These are phyloP conservation scores for Neopestalotiopsis rosae DNA, from an alignment of 2,329 filamentous ascomycete species.

Conservation along the genomic window DNA sequence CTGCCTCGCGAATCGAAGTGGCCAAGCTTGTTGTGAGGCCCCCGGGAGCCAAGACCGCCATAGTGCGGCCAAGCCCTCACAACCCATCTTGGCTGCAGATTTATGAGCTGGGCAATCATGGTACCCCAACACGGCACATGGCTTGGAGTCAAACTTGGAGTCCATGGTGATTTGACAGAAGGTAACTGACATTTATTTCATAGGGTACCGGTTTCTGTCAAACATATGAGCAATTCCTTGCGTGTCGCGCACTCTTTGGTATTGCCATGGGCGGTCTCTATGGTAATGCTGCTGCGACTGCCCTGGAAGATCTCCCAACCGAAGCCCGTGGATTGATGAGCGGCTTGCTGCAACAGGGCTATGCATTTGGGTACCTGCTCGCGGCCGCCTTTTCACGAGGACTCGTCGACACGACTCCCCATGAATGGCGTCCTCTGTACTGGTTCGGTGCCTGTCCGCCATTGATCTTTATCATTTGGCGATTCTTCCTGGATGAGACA, in stretches of 20 bases:
- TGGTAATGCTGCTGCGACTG: constrained; percentile 80
- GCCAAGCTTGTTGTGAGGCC: background rate
- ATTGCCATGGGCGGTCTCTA: constrained; percentile 83
- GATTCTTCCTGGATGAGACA: constrained; percentile 80
- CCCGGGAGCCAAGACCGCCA: constrained; percentile 25
- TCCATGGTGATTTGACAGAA: background rate
- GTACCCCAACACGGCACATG: background rate
- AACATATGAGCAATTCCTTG: constrained; percentile 75
- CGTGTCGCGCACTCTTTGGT: constrained; percentile 76
- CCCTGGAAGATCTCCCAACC: constrained; percentile 74
- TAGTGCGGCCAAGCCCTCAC: constrained; percentile 11
- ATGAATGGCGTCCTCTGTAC: constrained; percentile 84
- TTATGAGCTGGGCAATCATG: constrained; percentile 26
- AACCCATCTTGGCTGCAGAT: constrained; percentile 31
- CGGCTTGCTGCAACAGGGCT: constrained; percentile 79
- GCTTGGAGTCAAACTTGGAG: background rate
- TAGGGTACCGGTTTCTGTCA: constrained; percentile 70
- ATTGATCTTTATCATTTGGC: constrained; percentile 79
- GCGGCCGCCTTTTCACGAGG: constrained; percentile 65
- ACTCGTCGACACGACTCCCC: constrained; percentile 76
- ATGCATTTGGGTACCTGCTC: constrained; percentile 69
- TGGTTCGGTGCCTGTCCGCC: constrained; percentile 89
- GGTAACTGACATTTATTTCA: background rate
- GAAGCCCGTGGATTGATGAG: constrained; percentile 76
- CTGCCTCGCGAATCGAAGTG: constrained; percentile 1